Base-by-base conservation (phyloP, 2,329 filamentous ascomycete species). In the Microdochium paspali region DNA sequence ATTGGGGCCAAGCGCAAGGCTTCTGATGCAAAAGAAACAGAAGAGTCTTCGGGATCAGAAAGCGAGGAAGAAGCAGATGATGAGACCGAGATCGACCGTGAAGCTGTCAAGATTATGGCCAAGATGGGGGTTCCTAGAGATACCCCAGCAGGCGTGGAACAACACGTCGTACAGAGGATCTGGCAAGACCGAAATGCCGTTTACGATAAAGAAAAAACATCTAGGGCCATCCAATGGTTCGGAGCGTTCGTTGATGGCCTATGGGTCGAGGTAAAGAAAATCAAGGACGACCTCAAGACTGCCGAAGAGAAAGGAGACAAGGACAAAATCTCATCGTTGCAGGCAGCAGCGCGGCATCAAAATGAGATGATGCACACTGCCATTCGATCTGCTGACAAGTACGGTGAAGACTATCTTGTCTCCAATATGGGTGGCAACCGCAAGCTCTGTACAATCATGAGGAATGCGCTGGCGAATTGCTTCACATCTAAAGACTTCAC, bases 351-450 rank as follows among this genome's bases (percentile, higher is more conserved):
- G 5, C 66, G 69, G 3, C 56, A 62, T 46, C 73, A 72, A 53
- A 70, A 73, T 49, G 68, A 75, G 32, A 65, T 71, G 4, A 64
- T 82, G 4, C 72, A 69, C 51, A 62, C 69, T 46, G 73, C 75
- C 2, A 65, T 81, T 44, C 71, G 80, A 51, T 70, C 74, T 10
- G 76, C 75, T 1, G 68, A 77, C 46, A 67, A 71, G 23, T 72
- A 72, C 61, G 78, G 77, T 12, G 76, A 80, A 56, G 68, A 71
- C 42, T 68, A 71, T 21, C 74, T 80, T 13, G 61, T 82, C 32
- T 73, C 77, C 54, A 80, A 80, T 47, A 65, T 82, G 30, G 77
- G 78, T 9, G 71, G 71, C 13, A 75, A 82, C 55, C 69, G 73
- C 44, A 80, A 78, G 54, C 63, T 82, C 46, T 70, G 81, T 30